Evolutionary conservation across 768 basidiomycete species (phyloP).

Genomic region (Fomitopsis serialis): DNA sequence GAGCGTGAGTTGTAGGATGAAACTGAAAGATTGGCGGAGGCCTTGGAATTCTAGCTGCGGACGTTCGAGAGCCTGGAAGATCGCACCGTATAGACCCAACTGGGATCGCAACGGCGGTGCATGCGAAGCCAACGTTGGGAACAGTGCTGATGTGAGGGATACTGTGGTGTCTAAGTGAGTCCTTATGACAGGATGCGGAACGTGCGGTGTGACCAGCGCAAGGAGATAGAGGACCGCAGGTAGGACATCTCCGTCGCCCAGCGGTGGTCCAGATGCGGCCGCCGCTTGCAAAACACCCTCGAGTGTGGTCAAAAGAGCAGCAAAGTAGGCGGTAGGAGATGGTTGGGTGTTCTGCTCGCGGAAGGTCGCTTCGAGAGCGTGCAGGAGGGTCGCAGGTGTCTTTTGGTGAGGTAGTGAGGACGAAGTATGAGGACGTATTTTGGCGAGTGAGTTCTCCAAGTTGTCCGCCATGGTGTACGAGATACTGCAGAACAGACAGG

Average conservation of each 20-base stretch:
- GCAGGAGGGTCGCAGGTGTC: conserved; percentile 78
- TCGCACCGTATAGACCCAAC: conserved; percentile 63
- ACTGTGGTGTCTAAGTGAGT: conserved; percentile 69
- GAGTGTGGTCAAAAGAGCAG: conserved; percentile 81
- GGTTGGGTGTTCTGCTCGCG: conserved; percentile 61
- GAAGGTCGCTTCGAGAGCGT: conserved; percentile 79
- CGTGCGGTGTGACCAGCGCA: conserved; percentile 71
- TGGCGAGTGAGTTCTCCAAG: conserved; percentile 60
- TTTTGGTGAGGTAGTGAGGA: conserved; percentile 86
- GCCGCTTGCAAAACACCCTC: conserved; percentile 68
- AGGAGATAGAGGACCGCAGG: conserved; percentile 84
- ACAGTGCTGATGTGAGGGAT: conserved; percentile 72
- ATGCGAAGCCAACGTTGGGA: conserved; percentile 55
- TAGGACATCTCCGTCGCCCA: conserved; percentile 68
- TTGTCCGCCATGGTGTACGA: conserved; percentile 21
- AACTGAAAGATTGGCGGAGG: conserved; percentile 79
- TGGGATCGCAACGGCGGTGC: conserved; percentile 86
- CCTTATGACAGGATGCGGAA: conserved; percentile 75
- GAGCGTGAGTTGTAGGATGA: conserved; percentile 74
- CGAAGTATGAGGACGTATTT: conserved; percentile 81
- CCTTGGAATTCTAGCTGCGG: conserved; percentile 61
- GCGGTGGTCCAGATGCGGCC: conserved; percentile 27
- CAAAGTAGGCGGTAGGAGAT: conserved; percentile 90
- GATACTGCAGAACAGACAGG: too few relatives aligned
- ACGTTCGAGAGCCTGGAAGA: conserved; percentile 69